phyloP scores from a whole-genome alignment of 2,329 filamentous ascomycete species.

The Chaetomium sp. region DNA sequence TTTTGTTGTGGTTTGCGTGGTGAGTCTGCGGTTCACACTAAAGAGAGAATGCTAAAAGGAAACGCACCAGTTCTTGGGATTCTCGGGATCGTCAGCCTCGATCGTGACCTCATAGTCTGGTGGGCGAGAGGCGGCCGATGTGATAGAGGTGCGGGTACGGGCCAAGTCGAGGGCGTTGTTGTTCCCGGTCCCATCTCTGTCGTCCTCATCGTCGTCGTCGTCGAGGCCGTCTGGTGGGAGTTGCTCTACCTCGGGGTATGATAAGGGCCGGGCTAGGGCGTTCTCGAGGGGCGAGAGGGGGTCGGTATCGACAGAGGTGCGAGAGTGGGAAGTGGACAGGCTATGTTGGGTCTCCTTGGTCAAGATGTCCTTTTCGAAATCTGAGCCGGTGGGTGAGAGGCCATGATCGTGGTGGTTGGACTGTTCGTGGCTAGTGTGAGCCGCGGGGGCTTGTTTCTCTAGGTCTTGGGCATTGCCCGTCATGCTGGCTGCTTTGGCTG shows the following conservation, averaged over 20 bases:
- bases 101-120: slow-evolving; percentile 65
- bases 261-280: slow-evolving; percentile 4
- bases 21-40: too few species aligned
- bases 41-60: not conserved
- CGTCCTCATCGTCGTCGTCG: slow-evolving; percentile 1
- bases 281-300: slow-evolving; percentile 11
- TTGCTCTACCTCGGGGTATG: slow-evolving; percentile 1
- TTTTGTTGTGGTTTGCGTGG: not conserved
- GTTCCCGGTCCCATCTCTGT: slow-evolving; percentile 6
- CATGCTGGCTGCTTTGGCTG: not conserved
- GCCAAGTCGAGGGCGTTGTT: not conserved
- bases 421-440: not conserved
- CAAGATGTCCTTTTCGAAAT: not conserved
- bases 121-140: slow-evolving; percentile 31
- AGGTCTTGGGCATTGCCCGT: not conserved
- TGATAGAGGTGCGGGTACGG: not conserved
- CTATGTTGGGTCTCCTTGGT: not conserved
- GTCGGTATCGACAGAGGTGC: slow-evolving; percentile 8
- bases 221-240: not conserved
- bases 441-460: slow-evolving; percentile 1
- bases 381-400: not conserved
- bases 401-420: not conserved
- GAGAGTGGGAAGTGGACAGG: not conserved
- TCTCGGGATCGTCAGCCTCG: slow-evolving; percentile 51
- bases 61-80: slow-evolving; percentile 58